Evolutionary conservation across 2,329 filamentous ascomycete genomes (phyloP).

Genomic region (Pestalotiopsis sp.): DNA sequence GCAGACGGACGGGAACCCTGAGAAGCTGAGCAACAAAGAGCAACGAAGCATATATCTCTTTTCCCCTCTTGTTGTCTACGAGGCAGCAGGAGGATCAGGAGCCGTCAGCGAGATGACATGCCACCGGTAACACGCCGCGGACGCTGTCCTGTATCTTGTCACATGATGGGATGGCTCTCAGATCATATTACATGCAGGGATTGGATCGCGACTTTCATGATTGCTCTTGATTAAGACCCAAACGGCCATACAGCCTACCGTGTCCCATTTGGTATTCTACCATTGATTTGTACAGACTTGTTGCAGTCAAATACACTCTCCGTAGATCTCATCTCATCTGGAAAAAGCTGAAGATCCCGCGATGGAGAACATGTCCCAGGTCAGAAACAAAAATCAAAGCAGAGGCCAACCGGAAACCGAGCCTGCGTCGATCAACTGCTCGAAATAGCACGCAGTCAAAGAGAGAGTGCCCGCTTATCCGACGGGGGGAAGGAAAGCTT

Average conservation of each 20-base stretch:
- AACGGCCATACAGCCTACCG: not conserved
- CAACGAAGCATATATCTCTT: not conserved
- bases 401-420: not conserved
- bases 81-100: not conserved
- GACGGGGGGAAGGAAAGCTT: not conserved
- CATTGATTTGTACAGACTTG: not conserved
- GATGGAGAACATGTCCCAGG: not conserved
- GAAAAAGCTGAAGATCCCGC: not conserved
- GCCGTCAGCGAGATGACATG: not conserved
- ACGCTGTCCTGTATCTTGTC: not conserved
- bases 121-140: conserved; percentile 1
- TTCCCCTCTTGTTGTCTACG: not conserved
- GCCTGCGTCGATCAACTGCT: not conserved
- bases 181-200: not conserved
- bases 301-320: not conserved
- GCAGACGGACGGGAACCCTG: not conserved
- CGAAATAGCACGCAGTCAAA: not conserved
- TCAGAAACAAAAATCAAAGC: not conserved
- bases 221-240: not conserved
- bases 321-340: not conserved
- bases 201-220: not conserved
- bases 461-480: not conserved
- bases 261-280: not conserved
- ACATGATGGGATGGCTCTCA: not conserved
- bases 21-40: not conserved